These are phyloP conservation scores for Wickerhamiella hasegawae DNA, from an alignment of 805 yeast genomes.

Conservation along the genomic window DNA sequence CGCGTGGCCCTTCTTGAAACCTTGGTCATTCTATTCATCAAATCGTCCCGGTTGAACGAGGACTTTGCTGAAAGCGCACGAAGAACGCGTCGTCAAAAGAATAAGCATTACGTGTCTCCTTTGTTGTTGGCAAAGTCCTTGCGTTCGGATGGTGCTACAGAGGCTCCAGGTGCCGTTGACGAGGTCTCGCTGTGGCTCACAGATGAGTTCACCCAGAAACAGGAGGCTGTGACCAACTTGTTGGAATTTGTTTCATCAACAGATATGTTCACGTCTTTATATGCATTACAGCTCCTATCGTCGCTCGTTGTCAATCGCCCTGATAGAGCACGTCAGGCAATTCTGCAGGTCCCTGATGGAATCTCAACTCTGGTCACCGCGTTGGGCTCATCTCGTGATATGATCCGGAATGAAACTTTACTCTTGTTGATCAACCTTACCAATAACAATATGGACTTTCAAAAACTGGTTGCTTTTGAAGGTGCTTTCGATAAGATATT, in stretches of 20 bases:
- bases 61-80: conserved; percentile 67
- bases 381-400: conserved; percentile 56
- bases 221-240: conserved; percentile 30
- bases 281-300: conserved; percentile 71
- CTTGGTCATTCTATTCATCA: conserved; percentile 58
- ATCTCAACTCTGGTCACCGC: conserved; percentile 54
- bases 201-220: conserved; percentile 66
- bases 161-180: conserved; percentile 35
- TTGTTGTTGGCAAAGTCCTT: conserved; percentile 34
- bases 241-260: conserved; percentile 34
- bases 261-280: conserved; percentile 67
- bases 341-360: conserved; percentile 62
- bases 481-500: conserved; percentile 76
- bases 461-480: conserved; percentile 87
- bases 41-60: conserved; percentile 32
- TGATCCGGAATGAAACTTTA: conserved; percentile 71
- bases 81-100: conserved; percentile 25
- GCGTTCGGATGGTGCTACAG: conserved; percentile 43
- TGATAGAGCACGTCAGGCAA: conserved; percentile 50
- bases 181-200: conserved; percentile 91
- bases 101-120: conserved; percentile 18
- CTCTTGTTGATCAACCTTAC: conserved; percentile 70
- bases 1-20: conserved; percentile 77
- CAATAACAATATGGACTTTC: conserved; percentile 69
- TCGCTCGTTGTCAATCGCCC: conserved; percentile 71